Evolutionary conservation across 352 stramenopile species (phyloP), one percentile per base, ranked within the genome.

Genomic region (Thraustotheca clavata): DNA sequence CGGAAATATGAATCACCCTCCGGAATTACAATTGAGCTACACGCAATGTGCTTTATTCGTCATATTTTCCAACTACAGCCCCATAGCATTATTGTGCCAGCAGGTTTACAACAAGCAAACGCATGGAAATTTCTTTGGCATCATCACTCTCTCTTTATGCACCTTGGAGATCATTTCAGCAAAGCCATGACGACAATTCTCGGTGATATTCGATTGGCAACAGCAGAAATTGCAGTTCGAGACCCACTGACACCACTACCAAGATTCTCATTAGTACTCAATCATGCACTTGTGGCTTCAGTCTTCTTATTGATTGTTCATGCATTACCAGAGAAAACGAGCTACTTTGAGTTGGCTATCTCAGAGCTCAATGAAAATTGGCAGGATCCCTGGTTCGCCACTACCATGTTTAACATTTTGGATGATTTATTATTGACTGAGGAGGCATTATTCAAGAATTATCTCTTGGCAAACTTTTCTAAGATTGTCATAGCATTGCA

Each of bases 51-150:
- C 0, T 65, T 65, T 22, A 31, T 65, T 6, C 57, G 39, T 6
- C 57, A 35, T 32, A 9, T 39, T 18, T 55, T 39, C 18, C 18
- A 65, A 8, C 8, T 55, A 27, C 46, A 65, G n/a, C 41, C 27
- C 9, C 35, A 22, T 9, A 62, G 54, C 35, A 62, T 29, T 8
- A 29, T 49, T 40, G 38, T 65, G 6, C n/a, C 34, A 8, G n/a
- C 12, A 3, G 20, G 27, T 16, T 22, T 65, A 6, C 26, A 22
- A 20, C 20, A 34, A 7, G 14, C 14, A 31, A 27, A 54, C 16
- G 57, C 57, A 24, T 65, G 57, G 57, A 9, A n/a, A 5, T 55
- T 41, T 5, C 57, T 65, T 7, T 54, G 46, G 57, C 40, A 54
- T 32, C 57, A 65, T 20, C 57, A 29, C n/a, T n/a, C 4, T 6